Base-by-base conservation (phyloP, 371 early-diverging fungal genomes). In the Paraphysoderma sedebokerense region DNA sequence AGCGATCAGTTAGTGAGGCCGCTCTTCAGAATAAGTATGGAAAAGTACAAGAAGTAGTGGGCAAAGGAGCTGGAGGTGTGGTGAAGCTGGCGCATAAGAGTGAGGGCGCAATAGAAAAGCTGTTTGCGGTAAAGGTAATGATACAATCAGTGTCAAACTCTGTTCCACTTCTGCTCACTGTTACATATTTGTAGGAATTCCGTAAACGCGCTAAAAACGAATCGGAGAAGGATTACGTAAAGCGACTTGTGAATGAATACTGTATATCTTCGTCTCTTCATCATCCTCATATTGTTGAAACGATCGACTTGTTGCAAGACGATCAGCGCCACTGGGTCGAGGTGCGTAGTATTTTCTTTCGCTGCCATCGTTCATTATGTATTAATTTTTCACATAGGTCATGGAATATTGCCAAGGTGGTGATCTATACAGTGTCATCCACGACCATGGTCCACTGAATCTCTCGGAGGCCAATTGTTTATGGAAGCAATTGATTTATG, bases 401-500 rank as follows among this genome's bases (percentile, higher is more conserved):
- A 42, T 42, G 42, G 68, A 63, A 33, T 70, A 76, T 63, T 85
- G 85, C 63, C 67, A 79, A 35, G 86, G 86, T 46, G 88, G 88
- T 51, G 88, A 87, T 57, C 57, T 87, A 31, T 83, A 81, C 58
- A 63, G 68, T 15, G 63, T 70, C 30, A 83, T 87, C 33, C 73
- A 75, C 57, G 59, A 73, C 32, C 81, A 78, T 30, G 61, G 84
- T 80, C 65, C 74, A 17, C 28, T 42, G 42, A 8, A 8, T 7
- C 24, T 11, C 6, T 3, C 15, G 22, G 87, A 87, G 57, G 72
- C 78, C 48, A 67, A 79, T 46, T 87, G 93, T 62, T 82, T 80
- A 66, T 87, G 88, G 70, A 84, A 85, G 63, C 92, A 98, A 59
- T 66, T 98, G 56, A 65, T 96, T 34, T 60, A 69, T 44, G 98